These are phyloP conservation scores for Protomyces inouyei DNA, from an alignment of 1,139 yeast genomes.

Conservation along the genomic window DNA sequence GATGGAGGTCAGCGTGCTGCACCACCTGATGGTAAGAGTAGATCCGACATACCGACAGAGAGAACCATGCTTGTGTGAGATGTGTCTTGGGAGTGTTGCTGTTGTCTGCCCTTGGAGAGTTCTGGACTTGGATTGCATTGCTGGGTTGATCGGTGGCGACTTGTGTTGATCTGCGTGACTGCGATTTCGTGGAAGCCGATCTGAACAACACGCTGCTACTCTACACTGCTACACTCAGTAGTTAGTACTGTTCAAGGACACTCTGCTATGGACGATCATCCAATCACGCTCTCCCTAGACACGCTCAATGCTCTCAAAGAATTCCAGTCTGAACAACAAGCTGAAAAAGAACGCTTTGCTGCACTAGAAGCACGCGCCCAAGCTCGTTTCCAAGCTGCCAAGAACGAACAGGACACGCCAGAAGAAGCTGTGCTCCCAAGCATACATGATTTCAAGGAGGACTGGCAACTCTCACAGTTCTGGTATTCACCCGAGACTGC, in stretches of 20 bases:
- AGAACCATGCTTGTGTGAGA: background rate
- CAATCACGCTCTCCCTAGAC: background rate
- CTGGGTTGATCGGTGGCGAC: background rate
- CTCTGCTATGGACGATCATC: background rate
- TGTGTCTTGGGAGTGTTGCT: background rate
- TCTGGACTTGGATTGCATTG: background rate
- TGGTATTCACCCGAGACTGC: conserved; percentile 78
- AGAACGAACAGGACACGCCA: conserved; percentile 37
- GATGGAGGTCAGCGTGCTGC: conserved; percentile 24
- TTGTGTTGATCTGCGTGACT: background rate
- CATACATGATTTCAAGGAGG: conserved; percentile 74
- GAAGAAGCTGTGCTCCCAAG: conserved; percentile 33
- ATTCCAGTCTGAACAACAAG: conserved; percentile 10
- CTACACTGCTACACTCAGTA: no score
- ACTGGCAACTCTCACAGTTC: conserved; percentile 91
- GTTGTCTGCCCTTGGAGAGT: background rate
- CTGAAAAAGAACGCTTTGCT: conserved; percentile 43
- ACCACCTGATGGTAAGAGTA: background rate
- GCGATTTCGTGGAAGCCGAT: background rate
- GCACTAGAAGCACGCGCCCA: conserved; percentile 58
- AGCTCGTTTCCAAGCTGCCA: conserved; percentile 43
- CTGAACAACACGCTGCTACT: background rate
- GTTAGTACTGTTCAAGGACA: no score
- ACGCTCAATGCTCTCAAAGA: conserved; percentile 14
- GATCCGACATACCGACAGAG: background rate